phyloP scores from a whole-genome alignment of 495 filamentous ascomycete species.

The Poronia punctata region DNA sequence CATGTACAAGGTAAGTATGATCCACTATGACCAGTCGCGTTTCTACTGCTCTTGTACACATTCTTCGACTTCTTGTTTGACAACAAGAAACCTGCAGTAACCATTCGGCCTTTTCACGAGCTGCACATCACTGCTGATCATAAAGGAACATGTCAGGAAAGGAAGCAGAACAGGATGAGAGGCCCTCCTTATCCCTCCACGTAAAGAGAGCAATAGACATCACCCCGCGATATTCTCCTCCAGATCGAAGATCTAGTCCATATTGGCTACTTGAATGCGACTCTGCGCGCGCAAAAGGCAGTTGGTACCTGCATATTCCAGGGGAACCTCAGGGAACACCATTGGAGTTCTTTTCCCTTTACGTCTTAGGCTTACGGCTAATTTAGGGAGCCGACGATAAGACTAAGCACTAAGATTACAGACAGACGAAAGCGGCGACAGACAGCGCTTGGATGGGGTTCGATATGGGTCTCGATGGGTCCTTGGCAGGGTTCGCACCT shows the following conservation, averaged over 20 bases:
- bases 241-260: conserved; percentile 3
- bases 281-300: not conserved
- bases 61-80: too few relatives aligned
- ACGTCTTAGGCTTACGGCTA: not conserved
- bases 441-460: not conserved
- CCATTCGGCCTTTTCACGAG: too few relatives aligned
- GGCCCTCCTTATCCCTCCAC: too few relatives aligned
- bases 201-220: too few relatives aligned
- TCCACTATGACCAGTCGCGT: too few relatives aligned
- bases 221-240: too few relatives aligned
- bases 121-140: too few relatives aligned
- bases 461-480: not conserved
- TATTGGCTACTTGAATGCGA: not conserved
- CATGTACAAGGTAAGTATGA: too few relatives aligned
- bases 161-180: too few relatives aligned
- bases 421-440: conserved; percentile 1
- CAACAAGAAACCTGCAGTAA: too few relatives aligned
- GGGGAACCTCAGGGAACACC: not conserved
- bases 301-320: conserved; percentile 7
- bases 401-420: conserved; percentile 11
- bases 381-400: conserved; percentile 5
- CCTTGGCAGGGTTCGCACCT: not conserved
- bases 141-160: too few relatives aligned
- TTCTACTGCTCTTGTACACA: too few relatives aligned
- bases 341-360: not conserved